These are phyloP conservation scores for Anisogramma anomala DNA, from an alignment of 2,329 filamentous ascomycete species.

Conservation along the genomic window DNA sequence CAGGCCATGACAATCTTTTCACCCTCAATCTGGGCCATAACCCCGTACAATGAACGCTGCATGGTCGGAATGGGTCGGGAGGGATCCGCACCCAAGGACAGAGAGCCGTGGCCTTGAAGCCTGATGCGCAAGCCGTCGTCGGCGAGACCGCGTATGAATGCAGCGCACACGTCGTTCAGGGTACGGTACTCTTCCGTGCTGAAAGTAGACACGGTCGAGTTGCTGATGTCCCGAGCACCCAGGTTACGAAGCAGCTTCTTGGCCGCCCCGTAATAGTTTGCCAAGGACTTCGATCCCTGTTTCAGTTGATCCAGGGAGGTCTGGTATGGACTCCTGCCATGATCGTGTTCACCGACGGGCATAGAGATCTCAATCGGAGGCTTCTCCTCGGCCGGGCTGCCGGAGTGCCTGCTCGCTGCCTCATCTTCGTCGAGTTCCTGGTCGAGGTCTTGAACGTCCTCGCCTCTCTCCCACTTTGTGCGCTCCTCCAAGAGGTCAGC, in stretches of 20 bases:
- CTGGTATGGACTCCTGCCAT: slow-evolving; percentile 1
- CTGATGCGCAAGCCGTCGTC: slow-evolving; percentile 34
- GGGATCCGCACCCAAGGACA: slow-evolving; percentile 25
- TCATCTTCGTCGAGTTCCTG: slow-evolving; percentile 25
- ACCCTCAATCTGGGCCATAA: slow-evolving; percentile 44
- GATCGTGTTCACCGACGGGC: not conserved
- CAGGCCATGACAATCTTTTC: slow-evolving; percentile 39
- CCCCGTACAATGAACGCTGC: slow-evolving; percentile 39
- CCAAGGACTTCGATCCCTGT: slow-evolving; percentile 31
- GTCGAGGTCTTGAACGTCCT: slow-evolving; percentile 26
- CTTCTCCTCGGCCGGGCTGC: not conserved
- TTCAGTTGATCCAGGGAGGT: slow-evolving; percentile 22
- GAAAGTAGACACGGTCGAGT: slow-evolving; percentile 34
- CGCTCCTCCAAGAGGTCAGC: slow-evolving; percentile 52
- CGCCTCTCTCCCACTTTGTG: slow-evolving; percentile 57
- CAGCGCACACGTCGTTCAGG: slow-evolving; percentile 39
- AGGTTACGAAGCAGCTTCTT: slow-evolving; percentile 39
- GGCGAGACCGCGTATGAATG: slow-evolving; percentile 43
- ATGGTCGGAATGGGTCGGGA: slow-evolving; percentile 16
- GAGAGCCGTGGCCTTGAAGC: slow-evolving; percentile 35
- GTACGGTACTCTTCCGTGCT: slow-evolving; percentile 32
- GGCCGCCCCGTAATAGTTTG: slow-evolving; percentile 35
- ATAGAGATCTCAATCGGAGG: slow-evolving; percentile 9
- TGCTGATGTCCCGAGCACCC: slow-evolving; percentile 38
- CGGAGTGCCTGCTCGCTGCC: slow-evolving; percentile 24